Percentiles rank a stretch among this genome's conserved stretches.
phyloP scores from a whole-genome alignment of 75 land plant species.

The Pseudotsuga menziesii region DNA sequence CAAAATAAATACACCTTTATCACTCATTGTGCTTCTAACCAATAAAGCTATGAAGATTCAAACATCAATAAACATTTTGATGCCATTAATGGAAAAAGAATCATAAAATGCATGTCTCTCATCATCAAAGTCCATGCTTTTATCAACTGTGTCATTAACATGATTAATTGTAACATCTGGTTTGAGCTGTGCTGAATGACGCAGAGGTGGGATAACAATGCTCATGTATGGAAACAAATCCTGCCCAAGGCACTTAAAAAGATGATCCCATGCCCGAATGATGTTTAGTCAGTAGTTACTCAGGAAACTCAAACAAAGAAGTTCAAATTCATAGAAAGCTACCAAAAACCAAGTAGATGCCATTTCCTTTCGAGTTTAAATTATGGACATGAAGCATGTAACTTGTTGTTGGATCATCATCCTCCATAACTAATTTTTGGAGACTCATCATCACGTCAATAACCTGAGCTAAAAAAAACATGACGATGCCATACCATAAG shows the following conservation, averaged over 20 bases:
- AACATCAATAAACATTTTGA: background rate
- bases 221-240: conserved; percentile 26
- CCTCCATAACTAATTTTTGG: conserved; percentile 20
- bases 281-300: background rate
- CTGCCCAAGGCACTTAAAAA: conserved; percentile 30
- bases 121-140: conserved; percentile 24
- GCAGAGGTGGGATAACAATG: conserved; percentile 36
- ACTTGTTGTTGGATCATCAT: conserved; percentile 26
- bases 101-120: conserved; percentile 10
- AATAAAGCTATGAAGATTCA: too few species aligned
- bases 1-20: too few species aligned
- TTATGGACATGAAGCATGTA: conserved; percentile 26
- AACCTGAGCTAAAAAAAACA: conserved; percentile 15
- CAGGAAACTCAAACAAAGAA: background rate
- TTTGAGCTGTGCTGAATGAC: conserved; percentile 25
- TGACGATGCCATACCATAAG: background rate
- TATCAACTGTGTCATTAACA: conserved; percentile 20
- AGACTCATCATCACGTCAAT: conserved; percentile 34
- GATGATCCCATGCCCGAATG: conserved; percentile 25
- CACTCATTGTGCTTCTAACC: too few species aligned
- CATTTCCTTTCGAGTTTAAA: background rate
- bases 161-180: conserved; percentile 28
- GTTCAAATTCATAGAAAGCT: background rate
- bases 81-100: background rate
- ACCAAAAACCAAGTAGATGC: background rate